Base-by-base conservation (phyloP, 805 yeast species). In the Wickerhamiella dianesei region DNA sequence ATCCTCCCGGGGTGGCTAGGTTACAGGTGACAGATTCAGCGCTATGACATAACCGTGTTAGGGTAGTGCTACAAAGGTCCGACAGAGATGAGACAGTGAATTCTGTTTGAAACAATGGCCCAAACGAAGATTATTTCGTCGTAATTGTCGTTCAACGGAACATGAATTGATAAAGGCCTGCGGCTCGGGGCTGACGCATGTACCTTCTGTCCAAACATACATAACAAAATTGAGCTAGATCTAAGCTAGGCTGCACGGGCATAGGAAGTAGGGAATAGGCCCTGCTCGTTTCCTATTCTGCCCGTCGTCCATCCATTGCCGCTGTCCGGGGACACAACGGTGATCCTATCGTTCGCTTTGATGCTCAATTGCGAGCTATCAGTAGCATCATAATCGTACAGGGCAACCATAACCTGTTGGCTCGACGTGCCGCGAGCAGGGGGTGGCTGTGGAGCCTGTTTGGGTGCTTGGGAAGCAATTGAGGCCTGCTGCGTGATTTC, bases 271-370 rank as follows among this genome's bases (percentile, higher is more conserved):
- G 97, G 97, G 63, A 84, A 79, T 47, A 82, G 60, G 1, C 94
- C 94, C 17, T 65, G 67, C 5, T 51, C 53, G 0, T 89, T 92
- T 52, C 76, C 68, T 4, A 81, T 49, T 59, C 83, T 89, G 12
- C 96, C 97, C 54, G 79, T 82, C 1, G 96, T 88, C 99, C 99
- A 92, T 0, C 98, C 98, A 37, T 74, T 73, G 8, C 86, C 88
- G 45, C 80, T 82, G 44, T 78, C 84, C 22, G 73, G 79, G 39
- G 67, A 70, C 1, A 82, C 57, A 12, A 92, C 72, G 9, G 73
- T 71, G 17, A 92, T 75, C 46, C 69, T 70, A 51, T 89, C 96
- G 2, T 95, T 96, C 0, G 74, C 79, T 5, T 53, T 56, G 18
- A 92, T 75, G 18, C 75, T 71, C 48, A 92, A 62, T 63, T 92